Evolutionary conservation across 176 grass and related monocot species (phyloP), one percentile per base, ranked within the genome.

Genomic region (Rhynchospora pubera): DNA sequence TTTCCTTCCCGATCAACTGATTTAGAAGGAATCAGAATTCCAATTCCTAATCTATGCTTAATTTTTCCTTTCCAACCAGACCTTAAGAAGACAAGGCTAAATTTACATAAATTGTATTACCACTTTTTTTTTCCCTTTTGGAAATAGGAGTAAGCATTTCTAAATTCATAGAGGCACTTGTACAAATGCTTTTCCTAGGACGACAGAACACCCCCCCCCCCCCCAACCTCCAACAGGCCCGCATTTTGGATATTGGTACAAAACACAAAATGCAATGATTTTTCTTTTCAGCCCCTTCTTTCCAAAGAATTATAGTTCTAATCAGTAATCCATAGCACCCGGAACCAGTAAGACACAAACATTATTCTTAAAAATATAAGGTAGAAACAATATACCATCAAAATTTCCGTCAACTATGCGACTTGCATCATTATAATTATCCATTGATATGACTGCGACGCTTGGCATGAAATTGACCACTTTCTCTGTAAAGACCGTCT

Each of bases 401-500:
- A 99, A 99, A 85, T 99, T 99, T 57, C 92, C 96, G 48, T 99
- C 96, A 2, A 99, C 89, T 62, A 99, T 91, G 61, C 91, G 90
- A 71, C 91, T 95, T 5, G 87, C 82, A 61, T 99, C 96, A 81
- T 95, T 95, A 66, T 99, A 99, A 86, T 95, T 95, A 83, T 99
- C 96, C 96, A 99, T 99, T 19, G 96, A 95, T 93, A 99, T 93
- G 34, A 93, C 87, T 79, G 84, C 92, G 63, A 99, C 92, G 72
- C 78, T 89, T 4, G 92, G 93, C 91, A 95, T 90, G 87, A 99
- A 96, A 93, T 95, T 93, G 15, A 95, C 82, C 34, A 99, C 89
- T 84, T 95, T 99, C 81, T 99, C 92, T 50, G 96, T 95, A 84
- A 99, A 99, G 51, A 95, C 92, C 1, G 91, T 93, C 85, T 99